Conservation (phyloP, 1,139 yeast genomes). For the Eremothecium gossypii region DNA sequence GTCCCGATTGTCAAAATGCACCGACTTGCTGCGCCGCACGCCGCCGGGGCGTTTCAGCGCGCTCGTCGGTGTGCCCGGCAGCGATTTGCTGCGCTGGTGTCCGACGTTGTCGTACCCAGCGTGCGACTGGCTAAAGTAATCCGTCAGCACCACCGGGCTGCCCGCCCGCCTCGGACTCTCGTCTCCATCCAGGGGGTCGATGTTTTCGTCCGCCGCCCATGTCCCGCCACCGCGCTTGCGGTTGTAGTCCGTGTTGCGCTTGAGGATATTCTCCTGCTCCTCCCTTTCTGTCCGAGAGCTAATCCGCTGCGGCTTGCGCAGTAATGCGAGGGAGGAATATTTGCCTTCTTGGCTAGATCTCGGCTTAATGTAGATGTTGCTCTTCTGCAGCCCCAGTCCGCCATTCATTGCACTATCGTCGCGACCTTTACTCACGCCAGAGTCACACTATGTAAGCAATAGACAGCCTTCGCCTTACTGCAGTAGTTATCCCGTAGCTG, state of each 20-base stretch:
- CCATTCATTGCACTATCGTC: background rate
- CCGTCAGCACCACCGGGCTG: conserved; percentile 1
- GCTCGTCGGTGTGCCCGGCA: conserved; percentile 21
- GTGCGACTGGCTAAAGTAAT: conserved; percentile 2
- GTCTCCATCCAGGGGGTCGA: conserved; percentile 1
- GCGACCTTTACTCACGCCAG: background rate
- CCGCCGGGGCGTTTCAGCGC: conserved; percentile 7
- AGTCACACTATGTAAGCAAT: no score
- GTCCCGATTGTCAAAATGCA: conserved; percentile 26
- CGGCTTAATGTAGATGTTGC: background rate
- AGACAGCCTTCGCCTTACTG: no score
- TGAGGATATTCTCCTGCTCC: conserved; percentile 17
- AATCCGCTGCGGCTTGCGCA: conserved; percentile 23
- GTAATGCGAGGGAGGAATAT: conserved; percentile 19
- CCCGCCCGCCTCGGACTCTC: conserved; percentile 1
- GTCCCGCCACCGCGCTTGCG: conserved; percentile 7
- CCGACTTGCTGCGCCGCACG: conserved; percentile 24
- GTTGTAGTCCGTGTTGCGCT: conserved; percentile 22
- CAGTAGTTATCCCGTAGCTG: no score
- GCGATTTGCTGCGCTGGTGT: conserved; percentile 22
- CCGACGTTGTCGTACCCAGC: background rate
- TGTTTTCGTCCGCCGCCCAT: conserved; percentile 1
- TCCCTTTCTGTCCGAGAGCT: conserved; percentile 11
- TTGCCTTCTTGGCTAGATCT: conserved; percentile 5
- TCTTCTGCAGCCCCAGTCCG: background rate